Evolutionary conservation across 345 rosid genomes (phyloP).

Genomic region (Gossypium herbaceum): DNA sequence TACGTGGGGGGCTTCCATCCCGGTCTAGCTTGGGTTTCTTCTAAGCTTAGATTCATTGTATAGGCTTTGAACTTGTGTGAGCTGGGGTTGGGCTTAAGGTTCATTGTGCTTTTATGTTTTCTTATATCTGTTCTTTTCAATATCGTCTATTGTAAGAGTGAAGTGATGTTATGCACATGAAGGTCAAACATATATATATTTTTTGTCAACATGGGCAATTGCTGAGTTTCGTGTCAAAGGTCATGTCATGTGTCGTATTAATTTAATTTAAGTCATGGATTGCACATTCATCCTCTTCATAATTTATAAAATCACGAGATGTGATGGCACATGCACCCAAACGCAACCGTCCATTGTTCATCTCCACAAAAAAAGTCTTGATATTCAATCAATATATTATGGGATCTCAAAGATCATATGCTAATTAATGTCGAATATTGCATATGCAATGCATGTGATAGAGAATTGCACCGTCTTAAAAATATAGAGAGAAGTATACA

Average conservation of each 20-base stretch:
- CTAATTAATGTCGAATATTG: background rate
- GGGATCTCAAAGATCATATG: background rate
- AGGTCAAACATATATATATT: background rate
- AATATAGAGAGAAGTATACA: background rate
- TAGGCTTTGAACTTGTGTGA: too few species aligned
- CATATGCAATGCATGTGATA: background rate
- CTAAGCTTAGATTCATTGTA: too few species aligned
- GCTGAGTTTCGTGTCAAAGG: background rate
- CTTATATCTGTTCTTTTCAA: too few species aligned
- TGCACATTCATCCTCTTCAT: background rate
- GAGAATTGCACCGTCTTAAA: background rate
- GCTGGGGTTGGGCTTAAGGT: too few species aligned
- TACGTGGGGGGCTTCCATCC: too few species aligned
- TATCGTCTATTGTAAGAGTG: background rate
- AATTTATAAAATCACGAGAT: background rate
- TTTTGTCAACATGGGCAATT: background rate
- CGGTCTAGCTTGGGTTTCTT: too few species aligned
- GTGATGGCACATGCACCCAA: background rate
- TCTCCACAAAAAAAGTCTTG: background rate
- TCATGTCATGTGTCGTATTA: background rate
- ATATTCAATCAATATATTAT: background rate
- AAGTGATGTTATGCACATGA: background rate
- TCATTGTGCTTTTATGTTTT: too few species aligned
- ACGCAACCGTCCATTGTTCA: background rate
- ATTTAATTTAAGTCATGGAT: background rate